Evolutionary conservation across 2,329 filamentous ascomycete genomes (phyloP).

Genomic region (Aspergillus ibericus): DNA sequence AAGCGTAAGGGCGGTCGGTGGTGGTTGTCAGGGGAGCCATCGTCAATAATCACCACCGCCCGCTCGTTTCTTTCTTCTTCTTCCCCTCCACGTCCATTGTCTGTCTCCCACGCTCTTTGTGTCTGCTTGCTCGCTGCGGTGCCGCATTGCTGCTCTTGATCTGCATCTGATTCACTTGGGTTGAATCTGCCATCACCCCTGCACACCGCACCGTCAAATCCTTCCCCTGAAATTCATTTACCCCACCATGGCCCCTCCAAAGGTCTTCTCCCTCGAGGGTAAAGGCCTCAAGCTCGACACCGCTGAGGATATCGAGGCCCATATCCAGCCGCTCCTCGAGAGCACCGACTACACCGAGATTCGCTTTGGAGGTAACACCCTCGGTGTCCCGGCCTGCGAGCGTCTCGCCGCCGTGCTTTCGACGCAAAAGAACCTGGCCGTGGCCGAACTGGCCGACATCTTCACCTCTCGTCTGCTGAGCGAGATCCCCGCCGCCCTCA

Average conservation of each 20-base stretch:
- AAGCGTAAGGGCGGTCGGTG: neutral
- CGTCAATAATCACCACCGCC: too few relatives aligned
- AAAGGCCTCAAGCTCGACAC: slow-evolving; percentile 91
- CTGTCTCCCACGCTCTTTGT: slow-evolving; percentile 1
- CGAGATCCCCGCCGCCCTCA: slow-evolving; percentile 90
- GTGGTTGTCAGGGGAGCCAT: slow-evolving; percentile 1
- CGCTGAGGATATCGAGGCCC: slow-evolving; percentile 78
- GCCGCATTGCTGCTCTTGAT: slow-evolving; percentile 1
- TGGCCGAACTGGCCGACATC: slow-evolving; percentile 92
- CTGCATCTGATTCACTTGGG: neutral
- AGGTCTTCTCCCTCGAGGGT: slow-evolving; percentile 82
- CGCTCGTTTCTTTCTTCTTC: neutral
- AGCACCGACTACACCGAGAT: slow-evolving; percentile 76
- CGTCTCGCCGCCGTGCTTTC: slow-evolving; percentile 79
- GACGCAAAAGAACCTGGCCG: slow-evolving; percentile 77
- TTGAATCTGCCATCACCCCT: slow-evolving; percentile 3
- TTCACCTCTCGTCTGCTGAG: slow-evolving; percentile 91
- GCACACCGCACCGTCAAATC: slow-evolving; percentile 6
- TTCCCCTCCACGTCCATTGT: neutral
- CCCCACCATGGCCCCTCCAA: slow-evolving; percentile 54
- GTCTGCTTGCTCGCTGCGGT: slow-evolving; percentile 10
- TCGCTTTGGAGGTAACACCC: slow-evolving; percentile 82
- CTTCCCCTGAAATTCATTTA: slow-evolving; percentile 26
- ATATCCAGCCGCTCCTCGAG: slow-evolving; percentile 73
- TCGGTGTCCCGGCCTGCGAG: slow-evolving; percentile 85